These are phyloP conservation scores for Candida bentonensis DNA, from an alignment of 805 yeast species.

Conservation along the genomic window DNA sequence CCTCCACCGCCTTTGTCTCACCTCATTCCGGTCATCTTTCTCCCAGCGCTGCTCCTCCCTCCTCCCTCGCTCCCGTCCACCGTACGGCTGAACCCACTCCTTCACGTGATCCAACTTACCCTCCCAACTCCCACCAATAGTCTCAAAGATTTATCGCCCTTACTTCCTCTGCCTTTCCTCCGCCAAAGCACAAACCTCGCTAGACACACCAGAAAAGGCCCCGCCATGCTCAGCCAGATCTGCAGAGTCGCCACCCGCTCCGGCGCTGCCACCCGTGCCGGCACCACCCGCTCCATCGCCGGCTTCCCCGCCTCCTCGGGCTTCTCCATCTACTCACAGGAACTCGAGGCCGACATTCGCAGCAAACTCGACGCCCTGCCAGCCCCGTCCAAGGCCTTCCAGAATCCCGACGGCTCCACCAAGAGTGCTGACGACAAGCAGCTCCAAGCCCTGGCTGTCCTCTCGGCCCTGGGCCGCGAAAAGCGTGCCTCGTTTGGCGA, in stretches of 20 bases:
- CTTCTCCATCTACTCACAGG: constrained; percentile 13
- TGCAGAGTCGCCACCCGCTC: no score
- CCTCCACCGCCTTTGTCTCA: no score
- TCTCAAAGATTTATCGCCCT: background rate
- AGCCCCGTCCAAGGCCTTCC: constrained; percentile 49
- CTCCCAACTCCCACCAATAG: background rate
- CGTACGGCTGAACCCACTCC: no score
- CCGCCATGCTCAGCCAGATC: no score
- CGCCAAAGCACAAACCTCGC: background rate
- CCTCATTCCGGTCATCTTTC: no score
- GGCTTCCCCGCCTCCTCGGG: constrained; percentile 19
- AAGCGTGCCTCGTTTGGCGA: constrained; percentile 40
- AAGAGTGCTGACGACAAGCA: constrained; percentile 58
- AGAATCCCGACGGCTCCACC: constrained; percentile 63
- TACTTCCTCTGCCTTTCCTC: no score
- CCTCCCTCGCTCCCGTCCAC: no score
- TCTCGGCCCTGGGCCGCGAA: constrained; percentile 44
- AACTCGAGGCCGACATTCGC: constrained; percentile 49
- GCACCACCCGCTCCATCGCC: background rate
- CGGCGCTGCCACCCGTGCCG: no score
- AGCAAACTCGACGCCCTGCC: constrained; percentile 48
- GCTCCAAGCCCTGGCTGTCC: constrained; percentile 54
- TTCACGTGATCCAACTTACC: no score
- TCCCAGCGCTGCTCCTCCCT: no score
- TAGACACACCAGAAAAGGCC: no score